phyloP scores from a whole-genome alignment of 1,284 basidiomycete genomes.

The Uromyces viciae-fabae region DNA sequence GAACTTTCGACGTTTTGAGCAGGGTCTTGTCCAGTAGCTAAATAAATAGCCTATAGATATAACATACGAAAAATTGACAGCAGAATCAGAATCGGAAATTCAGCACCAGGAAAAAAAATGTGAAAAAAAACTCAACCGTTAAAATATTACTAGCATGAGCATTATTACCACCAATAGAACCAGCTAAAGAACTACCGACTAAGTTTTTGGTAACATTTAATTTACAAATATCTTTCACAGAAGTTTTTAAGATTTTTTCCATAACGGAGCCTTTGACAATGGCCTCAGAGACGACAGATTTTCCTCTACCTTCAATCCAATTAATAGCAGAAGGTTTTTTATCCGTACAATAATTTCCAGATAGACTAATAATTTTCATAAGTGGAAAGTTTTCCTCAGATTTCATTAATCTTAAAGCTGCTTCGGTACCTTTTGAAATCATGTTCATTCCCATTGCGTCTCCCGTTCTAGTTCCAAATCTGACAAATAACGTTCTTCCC shows the following conservation, averaged over 20 bases:
- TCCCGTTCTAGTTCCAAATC: slow-evolving; percentile 90
- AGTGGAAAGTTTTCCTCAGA: slow-evolving; percentile 74
- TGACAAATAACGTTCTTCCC: slow-evolving; percentile 86
- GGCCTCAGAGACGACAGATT: slow-evolving; percentile 95
- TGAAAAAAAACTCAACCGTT: slow-evolving; percentile 58
- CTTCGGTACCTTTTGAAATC: slow-evolving; percentile 82
- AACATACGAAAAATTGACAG: background rate
- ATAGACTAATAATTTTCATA: slow-evolving; percentile 88
- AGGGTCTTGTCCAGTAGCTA: slow-evolving; percentile 97
- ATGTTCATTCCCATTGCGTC: slow-evolving; percentile 99
- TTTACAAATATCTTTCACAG: slow-evolving; percentile 81
- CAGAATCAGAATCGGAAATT: background rate
- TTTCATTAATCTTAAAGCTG: slow-evolving; percentile 74
- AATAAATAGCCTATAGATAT: slow-evolving; percentile 64
- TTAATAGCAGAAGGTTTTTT: slow-evolving; percentile 99
- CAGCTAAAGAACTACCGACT: slow-evolving; percentile 96
- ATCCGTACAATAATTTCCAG: slow-evolving; percentile 98
- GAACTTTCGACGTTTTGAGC: slow-evolving; percentile 99
- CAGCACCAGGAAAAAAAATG: background rate
- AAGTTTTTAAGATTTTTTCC: slow-evolving; percentile 89
- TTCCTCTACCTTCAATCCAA: slow-evolving; percentile 98
- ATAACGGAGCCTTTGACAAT: slow-evolving; percentile 84
- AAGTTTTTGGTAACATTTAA: slow-evolving; percentile 97
- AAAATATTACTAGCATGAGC: slow-evolving; percentile 97
- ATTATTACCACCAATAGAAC: slow-evolving; percentile 93